Conservation (phyloP, 1,284 basidiomycete genomes). For the Cryptococcus deneoformans region DNA sequence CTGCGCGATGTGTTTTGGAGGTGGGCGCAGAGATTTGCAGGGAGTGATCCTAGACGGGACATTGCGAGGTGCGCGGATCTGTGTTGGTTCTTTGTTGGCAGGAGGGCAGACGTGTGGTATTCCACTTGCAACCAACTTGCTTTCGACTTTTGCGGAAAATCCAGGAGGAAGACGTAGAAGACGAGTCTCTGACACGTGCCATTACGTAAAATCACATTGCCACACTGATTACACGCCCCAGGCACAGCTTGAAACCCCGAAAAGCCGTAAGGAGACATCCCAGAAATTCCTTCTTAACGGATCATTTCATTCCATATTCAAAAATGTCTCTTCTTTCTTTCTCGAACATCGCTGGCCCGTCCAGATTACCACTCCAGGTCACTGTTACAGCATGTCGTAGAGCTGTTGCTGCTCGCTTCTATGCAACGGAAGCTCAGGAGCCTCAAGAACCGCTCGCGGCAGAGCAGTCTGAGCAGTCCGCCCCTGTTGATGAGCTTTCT, state of each 20-base stretch:
- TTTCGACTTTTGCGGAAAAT: too few relatives aligned
- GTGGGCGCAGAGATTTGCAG: constrained; percentile 45
- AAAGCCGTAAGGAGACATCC: too few relatives aligned
- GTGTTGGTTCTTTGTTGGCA: too few relatives aligned
- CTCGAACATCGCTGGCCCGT: constrained; percentile 16
- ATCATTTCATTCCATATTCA: background rate
- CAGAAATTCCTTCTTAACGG: background rate
- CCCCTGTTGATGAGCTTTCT: background rate
- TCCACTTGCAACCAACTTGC: too few relatives aligned
- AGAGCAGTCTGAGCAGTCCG: background rate
- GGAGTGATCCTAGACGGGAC: constrained; percentile 33
- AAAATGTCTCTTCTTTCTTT: constrained; percentile 1
- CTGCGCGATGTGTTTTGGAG: constrained; percentile 43
- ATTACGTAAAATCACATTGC: too few relatives aligned
- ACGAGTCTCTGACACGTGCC: too few relatives aligned
- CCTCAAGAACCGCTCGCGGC: constrained; percentile 4
- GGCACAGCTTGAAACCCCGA: too few relatives aligned
- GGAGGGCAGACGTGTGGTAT: too few relatives aligned
- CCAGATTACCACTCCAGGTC: constrained; percentile 12
- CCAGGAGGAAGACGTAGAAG: too few relatives aligned
- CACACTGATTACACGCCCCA: too few relatives aligned
- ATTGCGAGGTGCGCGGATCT: background rate
- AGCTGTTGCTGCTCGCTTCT: background rate
- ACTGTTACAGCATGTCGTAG: constrained; percentile 4
- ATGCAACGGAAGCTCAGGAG: constrained; percentile 4